Percentiles rank a stretch among this genome's conserved stretches.
Evolutionary conservation across 495 filamentous ascomycete species (phyloP).

Genomic region (Elaphomyces granulatus): DNA sequence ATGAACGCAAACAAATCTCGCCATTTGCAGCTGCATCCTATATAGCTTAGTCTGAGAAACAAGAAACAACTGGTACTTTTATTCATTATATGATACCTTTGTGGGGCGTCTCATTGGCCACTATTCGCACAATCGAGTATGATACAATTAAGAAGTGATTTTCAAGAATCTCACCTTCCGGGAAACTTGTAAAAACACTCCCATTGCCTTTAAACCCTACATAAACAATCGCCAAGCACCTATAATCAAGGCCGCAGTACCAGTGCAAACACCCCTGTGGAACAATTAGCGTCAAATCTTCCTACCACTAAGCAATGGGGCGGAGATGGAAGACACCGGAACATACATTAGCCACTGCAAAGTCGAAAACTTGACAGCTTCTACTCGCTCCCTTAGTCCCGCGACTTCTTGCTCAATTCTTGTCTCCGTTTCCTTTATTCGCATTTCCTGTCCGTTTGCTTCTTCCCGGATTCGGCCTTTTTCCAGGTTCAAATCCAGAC

Average conservation of each 20-base stretch:
- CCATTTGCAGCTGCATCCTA: too few relatives aligned
- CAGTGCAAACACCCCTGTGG: conserved; percentile 73
- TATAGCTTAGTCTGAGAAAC: too few relatives aligned
- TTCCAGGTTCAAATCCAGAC: conserved; percentile 87
- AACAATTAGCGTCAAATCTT: neutral
- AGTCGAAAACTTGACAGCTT: conserved; percentile 95
- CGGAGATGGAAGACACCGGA: too few relatives aligned
- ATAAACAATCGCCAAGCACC: conserved; percentile 90
- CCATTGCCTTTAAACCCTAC: conserved; percentile 23
- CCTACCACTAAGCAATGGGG: too few relatives aligned
- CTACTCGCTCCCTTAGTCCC: conserved; percentile 74
- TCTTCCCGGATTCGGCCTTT: conserved; percentile 96
- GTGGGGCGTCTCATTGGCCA: too few relatives aligned
- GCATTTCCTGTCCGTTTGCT: conserved; percentile 91
- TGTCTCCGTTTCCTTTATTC: conserved; percentile 97
- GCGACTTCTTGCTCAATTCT: conserved; percentile 97
- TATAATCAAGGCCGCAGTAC: conserved; percentile 80
- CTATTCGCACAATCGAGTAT: too few relatives aligned
- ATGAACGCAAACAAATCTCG: too few relatives aligned
- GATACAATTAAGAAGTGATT: too few relatives aligned
- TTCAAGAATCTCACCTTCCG: too few relatives aligned
- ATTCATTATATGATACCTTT: too few relatives aligned
- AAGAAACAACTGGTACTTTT: too few relatives aligned
- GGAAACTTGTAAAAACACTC: too few relatives aligned
- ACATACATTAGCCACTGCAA: conserved; percentile 87